These are phyloP conservation scores for Neurospora sp. DNA, from an alignment of 495 filamentous ascomycete species.

Conservation along the genomic window DNA sequence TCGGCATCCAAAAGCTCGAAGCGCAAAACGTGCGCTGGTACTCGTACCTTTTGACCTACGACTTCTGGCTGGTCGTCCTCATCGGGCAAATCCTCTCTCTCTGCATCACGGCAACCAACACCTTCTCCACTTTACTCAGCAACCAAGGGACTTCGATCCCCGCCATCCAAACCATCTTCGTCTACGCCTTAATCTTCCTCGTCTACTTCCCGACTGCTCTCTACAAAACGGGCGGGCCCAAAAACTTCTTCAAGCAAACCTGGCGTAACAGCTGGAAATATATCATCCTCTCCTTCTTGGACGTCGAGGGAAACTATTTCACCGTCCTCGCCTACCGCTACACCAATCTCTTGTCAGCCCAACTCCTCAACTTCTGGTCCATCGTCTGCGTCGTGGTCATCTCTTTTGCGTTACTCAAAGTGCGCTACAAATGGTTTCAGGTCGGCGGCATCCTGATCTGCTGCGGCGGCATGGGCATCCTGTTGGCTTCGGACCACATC, in stretches of 20 bases:
- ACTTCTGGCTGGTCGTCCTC: constrained; percentile 76
- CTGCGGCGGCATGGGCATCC: constrained; percentile 83
- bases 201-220: constrained; percentile 77
- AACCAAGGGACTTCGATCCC: constrained; percentile 68
- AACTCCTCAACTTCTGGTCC: constrained; percentile 98
- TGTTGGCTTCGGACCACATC: constrained; percentile 83
- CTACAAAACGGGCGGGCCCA: constrained; percentile 63
- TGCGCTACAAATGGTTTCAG: constrained; percentile 82
- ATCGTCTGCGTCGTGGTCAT: constrained; percentile 86
- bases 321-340: constrained; percentile 89
- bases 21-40: constrained; percentile 53
- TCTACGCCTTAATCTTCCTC: constrained; percentile 74
- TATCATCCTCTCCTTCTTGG: constrained; percentile 80
- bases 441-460: constrained; percentile 80
- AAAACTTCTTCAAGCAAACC: constrained; percentile 54
- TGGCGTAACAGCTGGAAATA: constrained; percentile 82
- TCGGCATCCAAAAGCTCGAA: constrained; percentile 35
- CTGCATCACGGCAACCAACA: constrained; percentile 82
- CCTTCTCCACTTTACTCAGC: constrained; percentile 69
- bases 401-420: constrained; percentile 70
- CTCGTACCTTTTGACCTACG: constrained; percentile 68
- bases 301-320: constrained; percentile 97
- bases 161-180: constrained; percentile 95
- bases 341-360: constrained; percentile 80
- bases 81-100: constrained; percentile 84